A percentile compares a stretch with the other conserved stretches of the same genome.
Evolutionary conservation across 306 rosid species (phyloP).

Genomic region (Quercus aquifolioides): DNA sequence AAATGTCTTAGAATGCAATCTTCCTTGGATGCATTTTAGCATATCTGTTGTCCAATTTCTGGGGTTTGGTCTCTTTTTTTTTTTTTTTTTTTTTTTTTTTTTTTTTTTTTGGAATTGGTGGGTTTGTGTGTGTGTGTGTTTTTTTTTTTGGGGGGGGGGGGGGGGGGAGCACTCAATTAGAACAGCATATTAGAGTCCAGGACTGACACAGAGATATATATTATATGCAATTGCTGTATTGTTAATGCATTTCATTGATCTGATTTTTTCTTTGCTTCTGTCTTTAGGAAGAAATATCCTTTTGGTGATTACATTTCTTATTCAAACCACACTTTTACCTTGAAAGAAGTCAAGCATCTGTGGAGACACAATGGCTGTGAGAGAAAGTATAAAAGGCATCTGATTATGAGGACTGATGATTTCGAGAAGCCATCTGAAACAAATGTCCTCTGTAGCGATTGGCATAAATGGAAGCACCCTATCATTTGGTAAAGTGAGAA

Average conservation of each 20-base stretch:
- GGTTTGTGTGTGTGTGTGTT: too few species aligned
- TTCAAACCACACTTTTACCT: conserved; percentile 69
- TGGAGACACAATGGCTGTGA: conserved; percentile 84
- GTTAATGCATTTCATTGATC: conserved; percentile 13
- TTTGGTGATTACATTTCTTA: conserved; percentile 84
- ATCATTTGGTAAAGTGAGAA: conserved; percentile 70
- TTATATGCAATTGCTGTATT: neutral
- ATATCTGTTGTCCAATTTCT: neutral
- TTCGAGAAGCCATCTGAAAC: conserved; percentile 86
- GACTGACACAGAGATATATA: neutral
- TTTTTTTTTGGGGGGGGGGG: too few species aligned
- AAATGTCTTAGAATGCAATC: neutral
- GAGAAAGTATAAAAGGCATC: conserved; percentile 59
- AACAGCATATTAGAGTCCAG: neutral
- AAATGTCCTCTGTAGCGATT: conserved; percentile 84
- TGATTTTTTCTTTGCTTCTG: conserved; percentile 20
- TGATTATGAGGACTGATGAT: conserved; percentile 85
- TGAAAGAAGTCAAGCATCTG: conserved; percentile 86
- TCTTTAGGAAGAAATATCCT: conserved; percentile 82
- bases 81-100: neutral
- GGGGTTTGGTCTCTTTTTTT: neutral
- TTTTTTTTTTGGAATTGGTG: neutral
- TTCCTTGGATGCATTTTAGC: neutral
- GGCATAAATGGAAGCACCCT: conserved; percentile 91
- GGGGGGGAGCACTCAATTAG: too few species aligned